Evolutionary conservation across 768 basidiomycete genomes (phyloP).

Genomic region (Ramaria rubella): DNA sequence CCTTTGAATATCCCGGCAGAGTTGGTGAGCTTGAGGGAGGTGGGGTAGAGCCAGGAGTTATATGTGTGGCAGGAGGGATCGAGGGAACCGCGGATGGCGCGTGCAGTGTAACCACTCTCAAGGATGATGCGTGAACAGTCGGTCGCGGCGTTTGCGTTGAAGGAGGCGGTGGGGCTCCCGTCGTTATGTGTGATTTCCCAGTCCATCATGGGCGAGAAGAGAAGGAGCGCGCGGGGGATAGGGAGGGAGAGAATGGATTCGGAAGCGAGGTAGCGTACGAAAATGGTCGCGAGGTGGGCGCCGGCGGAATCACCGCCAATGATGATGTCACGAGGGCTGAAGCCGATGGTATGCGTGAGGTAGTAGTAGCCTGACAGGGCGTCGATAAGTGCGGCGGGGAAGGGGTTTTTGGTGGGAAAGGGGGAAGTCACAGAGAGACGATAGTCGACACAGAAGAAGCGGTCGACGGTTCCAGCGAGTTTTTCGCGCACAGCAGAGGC

Average conservation of each 20-base stretch:
- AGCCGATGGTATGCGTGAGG: slow-evolving; percentile 37
- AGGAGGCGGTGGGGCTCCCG: slow-evolving; percentile 31
- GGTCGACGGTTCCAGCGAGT: slow-evolving; percentile 13
- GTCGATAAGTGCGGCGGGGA: slow-evolving; percentile 50
- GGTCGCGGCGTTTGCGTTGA: slow-evolving; percentile 5
- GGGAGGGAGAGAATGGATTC: slow-evolving; percentile 29
- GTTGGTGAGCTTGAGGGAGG: slow-evolving; percentile 22
- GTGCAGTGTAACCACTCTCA: slow-evolving; percentile 27
- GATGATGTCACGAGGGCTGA: slow-evolving; percentile 38
- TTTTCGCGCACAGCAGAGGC: not conserved
- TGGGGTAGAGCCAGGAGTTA: slow-evolving; percentile 56
- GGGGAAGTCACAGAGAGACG: slow-evolving; percentile 33
- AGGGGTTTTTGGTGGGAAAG: slow-evolving; percentile 29
- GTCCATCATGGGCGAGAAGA: slow-evolving; percentile 56
- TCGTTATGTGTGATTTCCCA: slow-evolving; percentile 32
- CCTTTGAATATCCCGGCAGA: slow-evolving; percentile 39
- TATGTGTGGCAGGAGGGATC: slow-evolving; percentile 38
- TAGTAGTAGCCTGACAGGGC: slow-evolving; percentile 44
- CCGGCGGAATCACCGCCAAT: slow-evolving; percentile 51
- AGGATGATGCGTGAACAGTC: slow-evolving; percentile 9
- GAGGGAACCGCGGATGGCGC: slow-evolving; percentile 43
- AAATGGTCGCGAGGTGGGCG: slow-evolving; percentile 45
- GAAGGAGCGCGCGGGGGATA: slow-evolving; percentile 37
- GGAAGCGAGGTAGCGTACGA: slow-evolving; percentile 50
- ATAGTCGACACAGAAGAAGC: slow-evolving; percentile 41